These are phyloP conservation scores for Xylariaceae sp. DNA, from an alignment of 2,329 filamentous ascomycete genomes.

Conservation along the genomic window DNA sequence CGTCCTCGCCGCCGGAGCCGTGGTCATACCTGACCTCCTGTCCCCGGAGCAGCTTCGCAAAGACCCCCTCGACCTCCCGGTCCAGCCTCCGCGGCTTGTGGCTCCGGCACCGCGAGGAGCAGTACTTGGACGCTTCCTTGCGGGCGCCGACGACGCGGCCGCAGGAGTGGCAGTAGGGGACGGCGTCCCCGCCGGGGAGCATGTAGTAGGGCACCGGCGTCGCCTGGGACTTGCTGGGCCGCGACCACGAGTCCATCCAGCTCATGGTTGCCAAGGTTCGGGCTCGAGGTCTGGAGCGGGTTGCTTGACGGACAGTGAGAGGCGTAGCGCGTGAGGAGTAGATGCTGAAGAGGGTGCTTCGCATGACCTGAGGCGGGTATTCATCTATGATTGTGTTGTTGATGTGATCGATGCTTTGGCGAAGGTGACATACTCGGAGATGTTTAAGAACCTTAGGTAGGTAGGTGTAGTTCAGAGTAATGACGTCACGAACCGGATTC, in stretches of 20 bases:
- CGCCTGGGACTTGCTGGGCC: conserved; percentile 34
- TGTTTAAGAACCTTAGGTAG: too few species aligned
- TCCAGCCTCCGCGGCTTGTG: conserved; percentile 47
- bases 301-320: not conserved
- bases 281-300: not conserved
- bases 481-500: too few species aligned
- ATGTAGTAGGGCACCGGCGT: conserved; percentile 53
- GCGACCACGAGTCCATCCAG: conserved; percentile 39
- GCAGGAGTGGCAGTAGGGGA: conserved; percentile 53
- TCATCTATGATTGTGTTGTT: too few species aligned
- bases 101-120: conserved; percentile 49
- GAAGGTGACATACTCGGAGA: too few species aligned
- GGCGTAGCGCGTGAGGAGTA: not conserved
- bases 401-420: too few species aligned
- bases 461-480: too few species aligned
- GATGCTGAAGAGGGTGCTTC: too few species aligned
- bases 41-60: conserved; percentile 32
- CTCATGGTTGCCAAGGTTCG: conserved; percentile 25
- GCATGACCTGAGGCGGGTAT: too few species aligned
- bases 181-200: conserved; percentile 38
- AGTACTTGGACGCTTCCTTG: conserved; percentile 44
- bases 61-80: conserved; percentile 46
- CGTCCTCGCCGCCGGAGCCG: not conserved
- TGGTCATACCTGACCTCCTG: not conserved
- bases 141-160: conserved; percentile 47